Evolutionary conservation across 768 basidiomycete species (phyloP).

Genomic region (Mycena galopus): DNA sequence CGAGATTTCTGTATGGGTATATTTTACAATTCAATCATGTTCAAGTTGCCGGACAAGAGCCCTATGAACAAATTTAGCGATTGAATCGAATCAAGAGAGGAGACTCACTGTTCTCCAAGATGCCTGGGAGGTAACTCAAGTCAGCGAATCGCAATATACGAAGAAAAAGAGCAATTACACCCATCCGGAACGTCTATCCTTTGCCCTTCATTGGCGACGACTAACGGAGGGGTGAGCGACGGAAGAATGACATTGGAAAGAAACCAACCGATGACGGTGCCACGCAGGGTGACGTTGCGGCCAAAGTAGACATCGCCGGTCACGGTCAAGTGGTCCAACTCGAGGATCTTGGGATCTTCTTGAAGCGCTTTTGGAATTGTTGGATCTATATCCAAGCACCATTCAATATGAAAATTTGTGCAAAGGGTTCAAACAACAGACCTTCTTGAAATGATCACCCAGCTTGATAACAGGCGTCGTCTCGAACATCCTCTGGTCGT

Average conservation of each 20-base stretch:
- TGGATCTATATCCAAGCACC: slow-evolving; percentile 66
- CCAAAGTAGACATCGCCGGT: slow-evolving; percentile 94
- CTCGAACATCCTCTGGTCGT: slow-evolving; percentile 84
- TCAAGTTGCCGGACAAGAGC: slow-evolving; percentile 6
- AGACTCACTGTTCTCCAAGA: slow-evolving; percentile 73
- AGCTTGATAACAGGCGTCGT: slow-evolving; percentile 97
- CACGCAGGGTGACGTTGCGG: slow-evolving; percentile 85
- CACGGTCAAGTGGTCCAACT: slow-evolving; percentile 95
- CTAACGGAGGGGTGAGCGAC: slow-evolving; percentile 25
- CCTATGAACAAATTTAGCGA: slow-evolving; percentile 78
- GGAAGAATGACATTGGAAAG: no score
- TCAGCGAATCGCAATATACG: no score
- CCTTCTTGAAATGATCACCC: slow-evolving; percentile 97
- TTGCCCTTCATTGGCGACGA: slow-evolving; percentile 84
- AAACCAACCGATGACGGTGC: slow-evolving; percentile 84
- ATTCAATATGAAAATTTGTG: neutral
- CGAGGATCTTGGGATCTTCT: slow-evolving; percentile 92
- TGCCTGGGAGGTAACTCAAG: no score
- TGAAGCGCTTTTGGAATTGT: slow-evolving; percentile 96
- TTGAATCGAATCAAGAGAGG: slow-evolving; percentile 50
- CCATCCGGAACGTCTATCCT: slow-evolving; percentile 84
- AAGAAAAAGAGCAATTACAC: no score
- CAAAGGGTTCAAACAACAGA: slow-evolving; percentile 42
- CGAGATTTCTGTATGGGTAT: no score
- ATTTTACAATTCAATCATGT: slow-evolving; percentile 14